phyloP scores from a whole-genome alignment of 768 basidiomycete species.

The Udeniomyces megalosporus region DNA sequence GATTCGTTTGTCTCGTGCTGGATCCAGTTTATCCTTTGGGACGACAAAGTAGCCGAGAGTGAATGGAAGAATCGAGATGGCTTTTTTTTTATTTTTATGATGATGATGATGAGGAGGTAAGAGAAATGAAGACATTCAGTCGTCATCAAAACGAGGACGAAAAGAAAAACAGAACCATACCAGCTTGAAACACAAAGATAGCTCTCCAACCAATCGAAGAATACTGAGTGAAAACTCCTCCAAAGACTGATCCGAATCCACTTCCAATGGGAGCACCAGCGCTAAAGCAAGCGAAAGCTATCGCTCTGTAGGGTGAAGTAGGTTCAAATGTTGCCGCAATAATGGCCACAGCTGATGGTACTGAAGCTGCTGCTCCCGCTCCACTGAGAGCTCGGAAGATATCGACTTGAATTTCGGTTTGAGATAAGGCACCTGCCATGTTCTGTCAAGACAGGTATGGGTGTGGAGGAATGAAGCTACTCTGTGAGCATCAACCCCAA shows the following conservation, averaged over 20 bases:
- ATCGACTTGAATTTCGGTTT: conserved; percentile 44
- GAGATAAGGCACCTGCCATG: conserved; percentile 33
- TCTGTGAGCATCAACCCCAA: no score
- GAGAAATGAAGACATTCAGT: no score
- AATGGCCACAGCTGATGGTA: conserved; percentile 43
- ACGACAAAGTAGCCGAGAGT: conserved; percentile 45
- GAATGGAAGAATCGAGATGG: conserved; percentile 41
- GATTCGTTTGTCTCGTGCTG: conserved; percentile 25
- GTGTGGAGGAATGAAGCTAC: no score
- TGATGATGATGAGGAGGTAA: no score
- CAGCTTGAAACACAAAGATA: conserved; percentile 46
- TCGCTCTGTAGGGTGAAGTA: conserved; percentile 38
- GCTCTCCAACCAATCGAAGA: conserved; percentile 26
- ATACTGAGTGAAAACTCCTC: conserved; percentile 53
- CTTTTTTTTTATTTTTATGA: no score
- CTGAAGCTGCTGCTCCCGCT: conserved; percentile 11
- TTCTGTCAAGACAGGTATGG: no score
- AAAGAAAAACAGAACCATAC: no score
- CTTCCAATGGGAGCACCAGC: conserved; percentile 73
- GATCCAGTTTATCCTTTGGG: conserved; percentile 38
- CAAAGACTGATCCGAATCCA: conserved; percentile 50
- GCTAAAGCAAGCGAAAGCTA: conserved; percentile 67
- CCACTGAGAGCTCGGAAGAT: conserved; percentile 54
- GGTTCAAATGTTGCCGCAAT: conserved; percentile 62
- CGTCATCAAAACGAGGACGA: no score